A percentile compares a stretch with the other conserved stretches of the same genome.
Conservation (phyloP, 2,329 filamentous ascomycete genomes). For the Colletotrichum sp. region DNA sequence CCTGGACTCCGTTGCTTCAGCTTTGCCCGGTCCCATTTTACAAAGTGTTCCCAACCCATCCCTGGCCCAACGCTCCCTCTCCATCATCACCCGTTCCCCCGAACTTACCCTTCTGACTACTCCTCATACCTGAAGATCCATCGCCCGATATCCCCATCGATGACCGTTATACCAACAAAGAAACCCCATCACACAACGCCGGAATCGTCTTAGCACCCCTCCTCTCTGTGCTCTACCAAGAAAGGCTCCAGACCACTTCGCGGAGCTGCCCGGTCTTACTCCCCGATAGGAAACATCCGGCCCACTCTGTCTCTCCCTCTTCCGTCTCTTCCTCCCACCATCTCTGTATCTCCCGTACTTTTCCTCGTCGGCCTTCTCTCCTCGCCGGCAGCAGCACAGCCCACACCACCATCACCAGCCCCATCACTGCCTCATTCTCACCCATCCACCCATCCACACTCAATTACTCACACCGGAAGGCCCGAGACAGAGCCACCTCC, state of each 20-base stretch:
- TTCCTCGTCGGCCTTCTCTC: background rate
- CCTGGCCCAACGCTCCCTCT: background rate
- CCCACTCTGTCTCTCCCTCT: background rate
- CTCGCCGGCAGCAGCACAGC: background rate
- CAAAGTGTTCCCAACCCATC: background rate
- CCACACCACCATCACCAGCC: background rate
- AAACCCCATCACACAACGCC: background rate
- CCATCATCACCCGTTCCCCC: background rate
- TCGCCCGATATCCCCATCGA: background rate
- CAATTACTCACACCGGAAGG: background rate
- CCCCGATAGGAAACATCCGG: background rate
- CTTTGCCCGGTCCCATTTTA: background rate
- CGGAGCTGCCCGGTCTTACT: background rate
- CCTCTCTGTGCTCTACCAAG: background rate
- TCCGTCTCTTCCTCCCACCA: background rate
- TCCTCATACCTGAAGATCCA: background rate
- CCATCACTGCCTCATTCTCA: background rate
- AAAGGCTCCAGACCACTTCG: background rate
- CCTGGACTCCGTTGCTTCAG: background rate
- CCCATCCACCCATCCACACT: background rate
- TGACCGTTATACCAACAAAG: constrained; percentile 18
- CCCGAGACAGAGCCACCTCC: background rate
- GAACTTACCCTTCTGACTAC: background rate
- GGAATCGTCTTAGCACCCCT: constrained; percentile 1
- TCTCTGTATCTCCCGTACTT: background rate